Base-by-base conservation (phyloP, 2,329 filamentous ascomycete species). In the Oidium heveae region DNA sequence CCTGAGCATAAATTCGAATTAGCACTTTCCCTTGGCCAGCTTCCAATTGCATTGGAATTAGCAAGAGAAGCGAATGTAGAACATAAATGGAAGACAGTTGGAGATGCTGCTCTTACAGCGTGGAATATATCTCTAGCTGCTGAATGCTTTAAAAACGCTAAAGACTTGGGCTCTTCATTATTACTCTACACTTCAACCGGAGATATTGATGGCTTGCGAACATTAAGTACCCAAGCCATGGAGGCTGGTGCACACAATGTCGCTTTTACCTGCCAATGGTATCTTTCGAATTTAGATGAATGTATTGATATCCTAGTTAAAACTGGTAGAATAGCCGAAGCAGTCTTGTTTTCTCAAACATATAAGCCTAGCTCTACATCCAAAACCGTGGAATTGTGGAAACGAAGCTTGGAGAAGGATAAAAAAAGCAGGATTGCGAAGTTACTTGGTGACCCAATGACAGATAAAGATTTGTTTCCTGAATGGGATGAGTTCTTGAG, bases 11-110 rank as follows among this genome's bases (percentile, higher is more conserved):
- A 93, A 65, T 96, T 98, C 63, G 91, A 98, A 57, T 76, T 98
- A 22, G 83, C 91, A 0, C 73, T 98, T 34, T 76, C 79, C 2
- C 74, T 98, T 46, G 86, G 82, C 62, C 83, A 91, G 59, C 77
- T 96, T 15, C 77, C 88, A 43, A 84, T 89, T 63, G 89, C 89
- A 0, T 75, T 94, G 2, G 80, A 87, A 57, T 79, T 96, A 53
- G 89, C 91, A 7, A 76, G 80, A 43, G 74, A 84, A 66, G 84
- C 86, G 12, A 83, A 95, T 59, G 84, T 80, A 1, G 91, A 96
- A 66, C 89, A 96, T 70, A 94, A 94, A 70, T 98, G 91, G 91
- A 96, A 96, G 75, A 88, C 80, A 3, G 86, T 98, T 4, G 91
- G 91, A 57, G 91, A 98, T 62, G 84, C 88, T 1, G 91, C 91